Base-by-base conservation (phyloP, 1,139 yeast species). In the Suhomyces bokatorum region DNA sequence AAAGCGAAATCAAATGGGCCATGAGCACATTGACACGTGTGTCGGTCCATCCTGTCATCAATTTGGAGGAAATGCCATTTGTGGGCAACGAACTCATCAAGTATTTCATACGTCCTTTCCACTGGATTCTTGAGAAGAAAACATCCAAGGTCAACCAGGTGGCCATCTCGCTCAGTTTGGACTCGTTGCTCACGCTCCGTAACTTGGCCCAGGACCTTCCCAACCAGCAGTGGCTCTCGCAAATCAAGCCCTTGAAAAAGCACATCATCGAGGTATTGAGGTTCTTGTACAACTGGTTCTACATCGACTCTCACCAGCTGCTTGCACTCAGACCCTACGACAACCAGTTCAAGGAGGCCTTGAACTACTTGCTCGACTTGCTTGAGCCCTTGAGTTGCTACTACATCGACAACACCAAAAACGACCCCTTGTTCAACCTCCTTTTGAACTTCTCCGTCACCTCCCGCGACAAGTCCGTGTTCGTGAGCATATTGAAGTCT, bases 371-470 rank as follows among this genome's bases (percentile, higher is more conserved):
- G 24, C 66, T 90, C 44, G 99, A 93, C 62, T 77, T 91, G 35
- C 77, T 88, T 43, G 99, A 93, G 60, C 84, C 93, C 2, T 78
- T 90, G 38, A 83, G 93, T 6, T 86, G 96, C 42, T 88, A 87
- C 63, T 76, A 87, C 54, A 83, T 89, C 12, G 93, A 95, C 30
- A 85, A 83, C 31, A 73, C 77, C 37, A 77, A 77, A 51, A 79
- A 80, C 53, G 91, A 86, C 61, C 78, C 77, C 10, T 68, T 83
- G 46, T 84, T 85, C 60, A 65, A 76, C 43, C 65, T 73, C 9
- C 66, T 85, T 39, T 65, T 81, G 38, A 58, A 65, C 8, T 67
- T 82, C 20, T 71, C 85, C 40, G 61, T 64, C 24, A 53, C 58
- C 22, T 70, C 81, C 8, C 71, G 72, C 40, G 93, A 86, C 58